Conservation (phyloP, 768 basidiomycete genomes). For the Fomitopsis serialis region DNA sequence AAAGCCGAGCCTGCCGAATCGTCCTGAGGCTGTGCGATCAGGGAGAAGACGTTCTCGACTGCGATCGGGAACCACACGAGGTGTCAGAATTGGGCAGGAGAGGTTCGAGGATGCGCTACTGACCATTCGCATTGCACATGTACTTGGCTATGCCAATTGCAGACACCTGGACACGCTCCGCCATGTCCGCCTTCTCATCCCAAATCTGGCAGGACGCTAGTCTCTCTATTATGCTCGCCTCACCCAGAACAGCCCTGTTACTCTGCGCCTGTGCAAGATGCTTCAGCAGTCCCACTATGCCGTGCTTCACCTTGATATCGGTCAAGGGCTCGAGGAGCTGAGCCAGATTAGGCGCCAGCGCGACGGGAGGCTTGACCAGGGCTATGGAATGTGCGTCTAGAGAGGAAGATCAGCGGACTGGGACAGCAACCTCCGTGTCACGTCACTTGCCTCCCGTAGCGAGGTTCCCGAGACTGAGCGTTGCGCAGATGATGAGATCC, state of each 20-base stretch:
- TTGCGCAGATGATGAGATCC: conserved; percentile 81
- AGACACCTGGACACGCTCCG: conserved; percentile 80
- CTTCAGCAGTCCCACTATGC: conserved; percentile 79
- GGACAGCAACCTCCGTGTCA: not conserved
- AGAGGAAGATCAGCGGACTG: not conserved
- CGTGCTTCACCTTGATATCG: conserved; percentile 86
- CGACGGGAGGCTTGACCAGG: conserved; percentile 45
- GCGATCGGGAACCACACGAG: conserved; percentile 1
- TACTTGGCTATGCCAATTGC: conserved; percentile 90
- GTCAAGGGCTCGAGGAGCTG: conserved; percentile 52
- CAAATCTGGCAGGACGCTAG: conserved; percentile 64
- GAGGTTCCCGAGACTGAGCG: conserved; percentile 78
- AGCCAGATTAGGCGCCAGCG: conserved; percentile 61
- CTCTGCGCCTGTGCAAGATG: conserved; percentile 65
- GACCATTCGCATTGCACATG: conserved; percentile 73
- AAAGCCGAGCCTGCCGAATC: conserved; percentile 38
- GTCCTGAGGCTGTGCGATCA: conserved; percentile 44
- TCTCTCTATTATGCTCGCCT: conserved; percentile 56
- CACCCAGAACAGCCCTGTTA: conserved; percentile 55
- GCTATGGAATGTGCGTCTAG: conserved; percentile 55
- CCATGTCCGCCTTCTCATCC: conserved; percentile 72
- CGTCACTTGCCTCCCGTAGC: conserved; percentile 58
- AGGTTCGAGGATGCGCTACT: conserved; percentile 19
- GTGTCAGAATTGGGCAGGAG: not conserved
- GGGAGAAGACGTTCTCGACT: conserved; percentile 42